Base-by-base conservation (phyloP, 768 basidiomycete genomes). In the Leccinum variicolor region DNA sequence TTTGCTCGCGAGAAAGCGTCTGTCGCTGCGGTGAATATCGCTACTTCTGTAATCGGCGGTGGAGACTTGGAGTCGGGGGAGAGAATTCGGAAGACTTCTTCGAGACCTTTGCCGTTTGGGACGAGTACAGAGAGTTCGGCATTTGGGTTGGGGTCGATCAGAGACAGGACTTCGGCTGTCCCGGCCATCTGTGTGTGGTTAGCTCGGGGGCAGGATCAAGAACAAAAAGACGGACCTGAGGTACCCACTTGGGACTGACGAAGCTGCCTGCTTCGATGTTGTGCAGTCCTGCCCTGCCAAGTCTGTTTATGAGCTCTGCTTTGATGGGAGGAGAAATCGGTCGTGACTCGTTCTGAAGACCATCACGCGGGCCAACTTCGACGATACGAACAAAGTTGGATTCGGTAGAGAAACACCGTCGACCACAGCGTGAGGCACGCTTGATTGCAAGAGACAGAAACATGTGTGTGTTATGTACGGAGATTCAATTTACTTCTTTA, bases 161-260 rank as follows among this genome's bases (percentile, higher is more conserved):
- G 69, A 17, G 80, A 75, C 31, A 95, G 76, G 13, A 96, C 86
- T 43, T 90, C 84, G 2, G 85, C 77, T 0, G 93, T 94, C 21
- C 91, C 91, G 15, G 86, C 90, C 92, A 96, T 94, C 92, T 96
- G 61, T 56, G 17, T 26, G 17, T 17, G 49, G 52, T 31, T 52
- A 31, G 50, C 19, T 31, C 0, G 5, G 1, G 57, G 53, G 45
- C 15, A 50, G 11, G 6, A 15, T 11, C 21, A 26, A 50, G 5
- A 33, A 31, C 3, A 49, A 29, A 47, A 71, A 10, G 29, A 64
- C 66, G 19, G 21, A 66, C 94, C 83, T 95, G 94, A 0, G 93
- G 94, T 25, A 95, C 89, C 89, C 92, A 92, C 73, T 93, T 94
- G 0, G 90, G 90, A 70, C 91, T 91, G 57, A 95, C 94, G 68